Base-by-base conservation (phyloP, 2,329 filamentous ascomycete genomes). In the Amauroascus verrucosus region DNA sequence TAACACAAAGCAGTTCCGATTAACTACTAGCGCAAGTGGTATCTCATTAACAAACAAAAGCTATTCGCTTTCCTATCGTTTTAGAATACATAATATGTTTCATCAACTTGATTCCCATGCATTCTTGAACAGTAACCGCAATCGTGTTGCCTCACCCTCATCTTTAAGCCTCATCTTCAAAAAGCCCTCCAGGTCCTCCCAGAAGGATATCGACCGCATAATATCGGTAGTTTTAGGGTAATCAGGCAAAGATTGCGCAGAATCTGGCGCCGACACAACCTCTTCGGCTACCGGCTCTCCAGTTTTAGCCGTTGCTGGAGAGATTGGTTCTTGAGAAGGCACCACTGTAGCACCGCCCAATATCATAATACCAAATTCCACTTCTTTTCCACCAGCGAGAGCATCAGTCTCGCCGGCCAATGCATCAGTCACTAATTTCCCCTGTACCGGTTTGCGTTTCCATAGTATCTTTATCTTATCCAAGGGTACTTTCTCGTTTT, bases 351-450 rank as follows among this genome's bases (percentile, higher is more conserved):
- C 80, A 13, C 88, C 89, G 2, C 85, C 86, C 65, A 95, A 81
- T 18, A 96, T 77, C 89, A 97, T 97, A 53, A 96, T 79, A 1
- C 82, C 82, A 58, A 97, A 83, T 67, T 95, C 89, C 0, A 91
- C 75, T 20, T 70, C 68, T 53, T 67, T 70, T 9, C 72, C 75
- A 1, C 69, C 60, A 61, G 54, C 55, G 40, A 68, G 56, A 53
- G 64, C 63, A 16, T 61, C 75, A 26, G 71, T 75, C 43, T 79
- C 80, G 2, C 78, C 75, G 0, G 75, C 76, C 1, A 90, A 60
- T 0, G 94, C 65, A 54, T 95, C 90, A 54, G 80, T 80, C 5
- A 96, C 70, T 0, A 85, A 82, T 72, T 91, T 93, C 60, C 95
- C 88, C 0, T 78, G 66, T 0, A 88, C 80, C 0, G 91, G 91